Evolutionary conservation across 169 alveolate genomes (phyloP).

Genomic region (Cryptosporidium meleagridis): DNA sequence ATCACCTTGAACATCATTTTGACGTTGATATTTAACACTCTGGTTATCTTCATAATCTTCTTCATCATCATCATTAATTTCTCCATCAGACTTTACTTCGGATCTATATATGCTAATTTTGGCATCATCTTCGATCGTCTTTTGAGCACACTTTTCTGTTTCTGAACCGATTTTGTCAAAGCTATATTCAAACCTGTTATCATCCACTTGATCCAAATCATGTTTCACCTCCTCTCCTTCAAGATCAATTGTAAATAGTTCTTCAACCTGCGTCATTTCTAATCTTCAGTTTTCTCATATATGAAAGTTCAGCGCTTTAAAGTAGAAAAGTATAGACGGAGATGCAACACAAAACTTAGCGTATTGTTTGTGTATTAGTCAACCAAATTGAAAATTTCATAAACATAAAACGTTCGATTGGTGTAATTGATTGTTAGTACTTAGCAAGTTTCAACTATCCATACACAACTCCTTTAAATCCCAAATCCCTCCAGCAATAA

Average conservation of each 20-base stretch:
- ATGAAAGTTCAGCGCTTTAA: background rate
- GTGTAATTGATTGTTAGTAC: no score
- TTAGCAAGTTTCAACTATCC: background rate
- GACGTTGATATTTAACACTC: background rate
- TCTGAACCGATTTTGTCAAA: background rate
- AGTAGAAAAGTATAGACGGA: background rate
- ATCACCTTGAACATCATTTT: background rate
- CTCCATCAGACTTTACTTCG: background rate
- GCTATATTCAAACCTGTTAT: background rate
- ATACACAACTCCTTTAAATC: background rate
- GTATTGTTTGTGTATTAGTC: background rate
- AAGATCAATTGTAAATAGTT: slow-evolving; percentile 4
- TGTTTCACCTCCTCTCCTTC: background rate
- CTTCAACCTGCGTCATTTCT: slow-evolving; percentile 12
- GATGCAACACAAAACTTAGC: background rate
- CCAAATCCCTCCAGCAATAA: slow-evolving; percentile 4
- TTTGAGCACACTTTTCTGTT: background rate
- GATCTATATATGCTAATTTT: background rate
- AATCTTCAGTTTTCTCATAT: no score
- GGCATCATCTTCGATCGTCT: background rate
- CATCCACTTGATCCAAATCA: background rate
- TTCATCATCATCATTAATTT: background rate
- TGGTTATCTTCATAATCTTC: background rate
- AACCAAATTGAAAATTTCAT: background rate
- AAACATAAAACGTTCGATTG: background rate